Base-by-base conservation (phyloP, 148 eudicot genomes). In the Polygonum maritimum region DNA sequence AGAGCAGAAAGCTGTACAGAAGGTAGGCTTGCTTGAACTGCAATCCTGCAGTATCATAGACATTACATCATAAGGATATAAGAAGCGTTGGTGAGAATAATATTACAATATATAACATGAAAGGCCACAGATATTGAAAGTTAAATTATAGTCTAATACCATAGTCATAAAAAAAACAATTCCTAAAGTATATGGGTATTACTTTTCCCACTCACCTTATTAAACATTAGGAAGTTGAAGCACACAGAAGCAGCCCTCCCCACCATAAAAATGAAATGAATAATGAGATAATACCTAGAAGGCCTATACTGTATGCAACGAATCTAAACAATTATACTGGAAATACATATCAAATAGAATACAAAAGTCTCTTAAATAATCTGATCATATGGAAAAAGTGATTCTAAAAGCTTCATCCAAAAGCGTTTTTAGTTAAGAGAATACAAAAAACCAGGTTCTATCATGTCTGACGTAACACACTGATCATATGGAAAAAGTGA, bases 1-100 rank as follows among this genome's bases (percentile, higher is more conserved):
- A 95, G 79, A 76, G 99, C 97, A 74, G 84, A 80, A 74, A 92
- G 75, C 85, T 95, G 97, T 38, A 76, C 77, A 73, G 86, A 58
- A 79, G 82, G 78, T 74, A 87, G 80, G 52, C 86, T 90, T 78
- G 89, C 96, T 67, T 81, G 76, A 75, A 80, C 81, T 81, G 97
- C 97, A 78, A 89, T 86, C 87, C 99, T 95, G 94, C 69, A 76
- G 55, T 36, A 76, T 81, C 31, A 77, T 70, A n/a, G 39, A 78
- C 45, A 77, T 51, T 36, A 26, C 11, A 48, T 48, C 69, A 77
- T 45, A 62, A 80, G 18, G 21, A 63, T 60, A 18, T 33, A 31
- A 13, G 40, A 63, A 57, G 11, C 22, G 5, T 16, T 4, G 58
- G 22, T 14, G n/a, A n/a, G 58, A 54, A 2, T 54, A 54, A 54